Percentiles rank a stretch among this genome's conserved stretches.
Conservation (phyloP, 179 eudicot genomes). For the Amaranthus tricolor region DNA sequence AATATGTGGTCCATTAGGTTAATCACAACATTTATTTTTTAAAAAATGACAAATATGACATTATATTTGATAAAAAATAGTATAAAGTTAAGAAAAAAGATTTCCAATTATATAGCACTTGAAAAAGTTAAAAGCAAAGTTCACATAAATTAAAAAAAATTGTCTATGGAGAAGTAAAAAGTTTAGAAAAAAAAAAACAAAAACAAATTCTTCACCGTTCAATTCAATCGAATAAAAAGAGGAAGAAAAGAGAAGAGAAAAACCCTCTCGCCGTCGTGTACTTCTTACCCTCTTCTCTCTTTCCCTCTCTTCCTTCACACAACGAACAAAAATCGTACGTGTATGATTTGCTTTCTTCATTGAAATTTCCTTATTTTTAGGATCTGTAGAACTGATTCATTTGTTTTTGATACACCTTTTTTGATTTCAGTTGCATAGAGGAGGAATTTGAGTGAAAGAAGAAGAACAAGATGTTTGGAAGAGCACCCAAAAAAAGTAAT, state of each 20-base stretch:
- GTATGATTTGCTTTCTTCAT: neutral
- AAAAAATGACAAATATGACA: too few relatives aligned
- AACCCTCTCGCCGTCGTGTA: neutral
- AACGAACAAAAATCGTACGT: neutral
- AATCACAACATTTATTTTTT: too few relatives aligned
- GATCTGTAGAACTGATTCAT: neutral
- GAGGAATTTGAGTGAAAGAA: neutral
- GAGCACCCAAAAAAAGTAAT: constrained; percentile 46
- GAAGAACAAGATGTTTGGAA: constrained; percentile 38
- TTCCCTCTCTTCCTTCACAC: neutral
- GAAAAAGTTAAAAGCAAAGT: too few relatives aligned
- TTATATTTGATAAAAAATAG: too few relatives aligned
- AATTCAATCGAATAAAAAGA: neutral
- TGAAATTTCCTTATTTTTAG: neutral
- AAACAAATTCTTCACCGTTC: constrained; percentile 29
- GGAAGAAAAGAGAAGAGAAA: neutral
- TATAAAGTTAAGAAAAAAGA: too few relatives aligned
- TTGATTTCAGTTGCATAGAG: constrained; percentile 1
- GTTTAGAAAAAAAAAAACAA: neutral
- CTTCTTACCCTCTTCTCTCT: neutral
- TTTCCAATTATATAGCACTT: too few relatives aligned
- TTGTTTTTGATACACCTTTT: neutral
- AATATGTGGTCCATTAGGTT: too few relatives aligned
- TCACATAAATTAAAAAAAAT: too few relatives aligned
- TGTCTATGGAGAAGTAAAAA: too few relatives aligned